Percentiles rank a stretch among this genome's conserved stretches.
These are phyloP conservation scores for Filobasidium wieringae DNA, from an alignment of 768 basidiomycete species.

Conservation along the genomic window DNA sequence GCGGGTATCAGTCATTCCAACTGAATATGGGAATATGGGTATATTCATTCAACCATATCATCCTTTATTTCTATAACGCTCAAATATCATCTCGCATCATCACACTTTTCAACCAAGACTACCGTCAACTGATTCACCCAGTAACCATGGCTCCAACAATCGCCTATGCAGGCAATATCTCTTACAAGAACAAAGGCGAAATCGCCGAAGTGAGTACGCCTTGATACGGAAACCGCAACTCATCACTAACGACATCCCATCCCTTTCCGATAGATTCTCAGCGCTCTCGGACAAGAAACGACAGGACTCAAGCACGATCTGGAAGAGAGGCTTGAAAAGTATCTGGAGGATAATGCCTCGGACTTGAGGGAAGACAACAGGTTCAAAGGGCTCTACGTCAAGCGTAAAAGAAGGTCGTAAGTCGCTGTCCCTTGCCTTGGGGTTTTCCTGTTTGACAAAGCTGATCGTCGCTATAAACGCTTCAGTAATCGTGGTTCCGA, in stretches of 20 bases:
- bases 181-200: neutral
- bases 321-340: conserved; percentile 13
- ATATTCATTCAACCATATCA: no score
- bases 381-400: conserved; percentile 29
- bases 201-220: neutral
- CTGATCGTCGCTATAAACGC: neutral
- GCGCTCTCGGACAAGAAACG: neutral
- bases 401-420: neutral
- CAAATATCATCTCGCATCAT: no score
- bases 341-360: conserved; percentile 24
- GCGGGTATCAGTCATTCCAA: no score
- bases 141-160: neutral
- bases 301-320: neutral
- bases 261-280: neutral
- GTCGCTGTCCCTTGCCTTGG: neutral
- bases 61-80: no score
- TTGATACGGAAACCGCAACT: neutral
- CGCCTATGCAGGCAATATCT: neutral
- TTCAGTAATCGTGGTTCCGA: neutral
- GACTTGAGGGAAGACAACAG: conserved; percentile 8
- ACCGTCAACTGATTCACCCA: neutral
- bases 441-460: neutral
- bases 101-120: no score
- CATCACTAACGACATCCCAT: neutral
- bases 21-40: no score